Evolutionary conservation across 805 yeast species (phyloP).

Genomic region (Sungouiella blattae): DNA sequence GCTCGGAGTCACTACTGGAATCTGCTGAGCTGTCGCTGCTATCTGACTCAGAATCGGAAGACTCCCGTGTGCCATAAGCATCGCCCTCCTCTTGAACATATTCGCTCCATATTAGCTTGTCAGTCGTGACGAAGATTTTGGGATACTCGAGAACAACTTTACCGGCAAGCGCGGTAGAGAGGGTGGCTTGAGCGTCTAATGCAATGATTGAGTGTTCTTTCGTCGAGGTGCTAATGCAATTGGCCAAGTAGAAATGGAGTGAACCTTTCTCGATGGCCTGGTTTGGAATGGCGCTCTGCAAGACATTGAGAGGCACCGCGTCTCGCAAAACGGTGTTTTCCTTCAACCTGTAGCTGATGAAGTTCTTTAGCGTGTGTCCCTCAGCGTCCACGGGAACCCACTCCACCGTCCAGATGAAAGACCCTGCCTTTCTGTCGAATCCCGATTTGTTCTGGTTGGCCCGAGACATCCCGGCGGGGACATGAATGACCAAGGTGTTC

Average conservation of each 20-base stretch:
- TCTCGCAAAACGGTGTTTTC: slow-evolving; percentile 35
- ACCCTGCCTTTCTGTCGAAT: slow-evolving; percentile 59
- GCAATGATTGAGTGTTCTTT: slow-evolving; percentile 27
- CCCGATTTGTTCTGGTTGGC: slow-evolving; percentile 60
- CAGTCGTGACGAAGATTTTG: slow-evolving; percentile 48
- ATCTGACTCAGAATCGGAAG: slow-evolving; percentile 5
- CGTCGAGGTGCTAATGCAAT: slow-evolving; percentile 21
- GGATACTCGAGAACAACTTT: slow-evolving; percentile 76
- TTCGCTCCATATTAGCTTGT: slow-evolving; percentile 19
- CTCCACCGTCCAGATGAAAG: slow-evolving; percentile 78
- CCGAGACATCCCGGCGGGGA: slow-evolving; percentile 77
- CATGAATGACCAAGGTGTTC: slow-evolving; percentile 59
- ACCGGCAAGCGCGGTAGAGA: slow-evolving; percentile 52
- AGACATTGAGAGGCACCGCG: slow-evolving; percentile 39
- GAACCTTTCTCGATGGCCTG: slow-evolving; percentile 21
- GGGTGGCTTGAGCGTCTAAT: slow-evolving; percentile 28
- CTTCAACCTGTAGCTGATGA: slow-evolving; percentile 41
- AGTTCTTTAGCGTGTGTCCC: slow-evolving; percentile 24
- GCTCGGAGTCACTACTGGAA: slow-evolving; percentile 14
- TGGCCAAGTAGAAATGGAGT: slow-evolving; percentile 31
- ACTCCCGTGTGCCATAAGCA: slow-evolving; percentile 9
- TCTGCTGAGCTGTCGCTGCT: slow-evolving; percentile 4
- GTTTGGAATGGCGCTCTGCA: slow-evolving; percentile 16
- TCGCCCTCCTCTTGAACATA: slow-evolving; percentile 21
- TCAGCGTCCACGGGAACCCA: slow-evolving; percentile 48